Base-by-base conservation (phyloP, 768 basidiomycete genomes). In the Hericium alpestre region DNA sequence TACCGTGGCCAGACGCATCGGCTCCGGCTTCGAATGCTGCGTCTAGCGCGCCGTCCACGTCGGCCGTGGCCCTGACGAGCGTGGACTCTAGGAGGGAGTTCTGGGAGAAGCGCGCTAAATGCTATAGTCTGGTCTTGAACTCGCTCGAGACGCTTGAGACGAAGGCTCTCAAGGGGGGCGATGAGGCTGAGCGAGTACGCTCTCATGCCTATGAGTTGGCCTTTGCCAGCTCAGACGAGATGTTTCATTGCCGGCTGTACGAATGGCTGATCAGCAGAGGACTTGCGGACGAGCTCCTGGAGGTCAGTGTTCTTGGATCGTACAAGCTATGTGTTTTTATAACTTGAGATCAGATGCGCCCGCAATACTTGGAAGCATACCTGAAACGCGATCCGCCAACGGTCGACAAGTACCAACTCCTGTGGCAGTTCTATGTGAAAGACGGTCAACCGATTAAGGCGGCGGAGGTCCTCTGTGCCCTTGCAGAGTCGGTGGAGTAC, bases 391-490 rank as follows among this genome's bases (percentile, higher is more conserved):
- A 91, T 56, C 93, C 93, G 18, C 72, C 78, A 1, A 86, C 86
- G 0, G 83, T 88, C 15, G 79, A 87, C 61, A 93, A 93, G 67
- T 84, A 79, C 65, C 90, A 98, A 64, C 72, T 99, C 1, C 74
- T 98, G 2, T 98, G 96, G 96, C 91, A 97, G 65, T 97, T 91
- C 72, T 95, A 96, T 66, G 93, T 95, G 54, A 90, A 95, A 64
- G 87, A 90, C 63, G 87, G 87, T 1, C 87, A 93, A 62, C 88
- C 88, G 37, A 69, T 93, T 49, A 80, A 88, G 47, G 95, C 96
- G 2, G 94, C 96, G 1, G 84, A 89, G 66, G 86, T 95, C 0
- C 79, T 98, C 48, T 80, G 81, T 12, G 74, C 79, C 13, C 73
- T 98, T 50, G 94, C 96, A 32, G 90, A 95, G 65, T 87, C 92